These are phyloP conservation scores for Gnetum montanum DNA, from an alignment of 75 land plant species.

Conservation along the genomic window DNA sequence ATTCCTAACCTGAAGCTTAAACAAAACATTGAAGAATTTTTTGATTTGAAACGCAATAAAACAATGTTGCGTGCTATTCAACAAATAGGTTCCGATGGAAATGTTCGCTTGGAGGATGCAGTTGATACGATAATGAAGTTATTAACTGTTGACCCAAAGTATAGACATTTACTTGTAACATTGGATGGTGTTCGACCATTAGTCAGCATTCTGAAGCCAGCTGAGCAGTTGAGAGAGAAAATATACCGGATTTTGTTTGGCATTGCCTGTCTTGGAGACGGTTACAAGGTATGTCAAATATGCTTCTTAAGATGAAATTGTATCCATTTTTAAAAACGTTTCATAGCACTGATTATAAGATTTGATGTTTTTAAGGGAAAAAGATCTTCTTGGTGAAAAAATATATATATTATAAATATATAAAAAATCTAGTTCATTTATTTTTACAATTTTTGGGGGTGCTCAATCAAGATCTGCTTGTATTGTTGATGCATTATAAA, in stretches of 20 bases:
- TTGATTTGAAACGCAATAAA: slow-evolving; percentile 3
- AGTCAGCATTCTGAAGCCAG: slow-evolving; percentile 11
- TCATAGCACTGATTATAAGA: no score
- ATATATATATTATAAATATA: no score
- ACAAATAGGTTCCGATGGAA: slow-evolving; percentile 2
- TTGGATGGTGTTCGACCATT: slow-evolving; percentile 14
- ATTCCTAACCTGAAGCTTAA: slow-evolving; percentile 12
- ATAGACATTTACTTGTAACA: slow-evolving; percentile 12
- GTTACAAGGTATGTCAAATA: slow-evolving; percentile 12
- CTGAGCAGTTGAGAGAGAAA: slow-evolving; percentile 11
- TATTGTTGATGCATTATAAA: no score
- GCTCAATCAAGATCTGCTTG: no score
- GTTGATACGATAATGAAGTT: slow-evolving; percentile 11
- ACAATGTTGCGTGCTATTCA: slow-evolving; percentile 7
- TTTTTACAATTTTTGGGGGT: no score
- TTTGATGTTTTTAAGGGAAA: no score
- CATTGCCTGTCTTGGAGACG: slow-evolving; percentile 16
- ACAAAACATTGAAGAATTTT: slow-evolving; percentile 15
- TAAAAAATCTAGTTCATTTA: no score
- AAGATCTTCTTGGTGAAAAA: no score
- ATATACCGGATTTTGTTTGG: slow-evolving; percentile 8
- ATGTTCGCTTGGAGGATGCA: slow-evolving; percentile 6
- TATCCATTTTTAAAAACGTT: not conserved
- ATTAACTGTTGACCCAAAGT: slow-evolving; percentile 2
- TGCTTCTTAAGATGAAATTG: not conserved